Base-by-base conservation (phyloP, 345 rosid genomes). In the Brassica carinata region DNA sequence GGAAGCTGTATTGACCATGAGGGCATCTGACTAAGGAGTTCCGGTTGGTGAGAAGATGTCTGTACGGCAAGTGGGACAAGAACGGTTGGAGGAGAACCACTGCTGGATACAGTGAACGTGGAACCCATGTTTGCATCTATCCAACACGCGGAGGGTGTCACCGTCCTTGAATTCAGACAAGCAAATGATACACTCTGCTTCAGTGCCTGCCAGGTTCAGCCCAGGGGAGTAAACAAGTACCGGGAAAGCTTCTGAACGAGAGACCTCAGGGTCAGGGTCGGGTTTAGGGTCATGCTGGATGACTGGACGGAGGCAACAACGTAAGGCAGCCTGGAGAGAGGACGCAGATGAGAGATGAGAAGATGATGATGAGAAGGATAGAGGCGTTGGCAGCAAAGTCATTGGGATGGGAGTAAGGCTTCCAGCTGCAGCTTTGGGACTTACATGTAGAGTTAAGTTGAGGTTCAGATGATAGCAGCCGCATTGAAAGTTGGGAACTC, bases 1-100 rank as follows among this genome's bases (percentile, higher is more conserved):
- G n/a, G 67, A 64, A 71, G 67, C 72, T 72, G 33, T 45, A 51
- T 51, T 15, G 72, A 53, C 13, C 33, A 43, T 26, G 33, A 61
- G 15, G 15, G 26, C 33, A 61, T 73, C 59, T 66, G 68, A 57
- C 78, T 73, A 73, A 67, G 38, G 29, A 43, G 48, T 58, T 40
- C 10, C 19, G 0, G 66, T 62, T 75, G 80, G 71, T 43, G 83
- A 68, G 48, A 81, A 67, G 69, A 87, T 83, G 78, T 71, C 77
- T 66, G 84, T 63, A 8, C 97, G 91, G 83, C 98, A 93, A 77
- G 90, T 89, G 59, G 98, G 98, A 65, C 98, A 91, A 3, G 98
- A 87, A 15, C 85, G 76, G 73, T 84, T 92, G 15, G 92, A 85
- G 38, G 83, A 79, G 23, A 91, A 66, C 98, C 96, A 91, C 23